Evolutionary conservation across 2,329 filamentous ascomycete genomes (phyloP), one percentile per base, ranked within the genome.

Genomic region (Aureobasidium sp.): DNA sequence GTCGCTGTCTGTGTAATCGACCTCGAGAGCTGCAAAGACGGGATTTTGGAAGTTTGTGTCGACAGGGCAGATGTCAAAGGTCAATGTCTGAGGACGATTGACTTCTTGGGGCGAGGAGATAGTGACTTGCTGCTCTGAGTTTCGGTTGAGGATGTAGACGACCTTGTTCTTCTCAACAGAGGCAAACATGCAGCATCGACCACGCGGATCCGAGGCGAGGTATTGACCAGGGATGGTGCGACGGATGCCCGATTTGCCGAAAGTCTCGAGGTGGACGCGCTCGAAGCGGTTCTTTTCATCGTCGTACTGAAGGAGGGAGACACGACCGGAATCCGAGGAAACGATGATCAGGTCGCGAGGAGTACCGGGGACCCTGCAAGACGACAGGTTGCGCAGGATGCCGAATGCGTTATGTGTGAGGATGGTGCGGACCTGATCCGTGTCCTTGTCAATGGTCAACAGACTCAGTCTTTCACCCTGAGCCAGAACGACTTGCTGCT

Each of bases 91-190:
- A 11, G 91, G 86, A 74, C 94, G 96, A 76, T 99, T 93, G 2
- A 94, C 95, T 76, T 99, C 95, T 21, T 99, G 82, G 0, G 94
- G 94, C 14, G 94, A 99, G 5, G 94, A 99, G 54, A 99, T 99
- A 42, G 92, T 95, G 69, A 99, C 85, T 74, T 96, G 90, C 21
- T 92, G 92, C 75, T 97, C 91, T 3, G 91, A 85, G 76, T 96
- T 96, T 66, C 95, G 88, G 75, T 97, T 97, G 67, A 99, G 82
- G 70, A 99, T 93, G 76, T 99, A 99, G 67, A 99, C 94, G 61
- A 99, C 88, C 79, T 99, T 99, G 79, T 97, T 99, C 83, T 99
- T 99, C 78, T 99, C 95, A 61, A 93, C 83, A 5, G 92, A 93
- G 10, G 94, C 91, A 64, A 97, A 90, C 72, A 99, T 82, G 72